These are phyloP conservation scores for Pestalotiopsis fici DNA, from an alignment of 2,329 filamentous ascomycete species.

Conservation along the genomic window DNA sequence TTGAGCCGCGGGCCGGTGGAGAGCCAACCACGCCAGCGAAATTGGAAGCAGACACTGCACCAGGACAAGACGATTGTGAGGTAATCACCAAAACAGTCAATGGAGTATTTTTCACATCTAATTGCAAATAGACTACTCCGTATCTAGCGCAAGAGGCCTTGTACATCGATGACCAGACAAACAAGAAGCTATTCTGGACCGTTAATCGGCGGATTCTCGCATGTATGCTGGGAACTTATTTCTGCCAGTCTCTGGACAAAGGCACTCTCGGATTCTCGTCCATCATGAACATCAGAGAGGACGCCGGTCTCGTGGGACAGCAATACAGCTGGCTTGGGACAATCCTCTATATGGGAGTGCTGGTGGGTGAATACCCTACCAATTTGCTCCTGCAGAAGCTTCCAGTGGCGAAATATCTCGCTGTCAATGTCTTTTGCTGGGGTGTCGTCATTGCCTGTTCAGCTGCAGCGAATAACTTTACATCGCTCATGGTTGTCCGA, in stretches of 20 bases:
- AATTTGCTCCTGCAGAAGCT: constrained; percentile 38
- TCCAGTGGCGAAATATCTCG: constrained; percentile 37
- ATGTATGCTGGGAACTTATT: constrained; percentile 53
- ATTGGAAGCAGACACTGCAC: not conserved
- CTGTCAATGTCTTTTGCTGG: constrained; percentile 42
- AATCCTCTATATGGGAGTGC: constrained; percentile 41
- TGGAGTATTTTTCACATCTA: not conserved
- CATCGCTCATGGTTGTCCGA: constrained; percentile 32
- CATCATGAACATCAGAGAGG: constrained; percentile 24
- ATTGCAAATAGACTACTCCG: constrained; percentile 2
- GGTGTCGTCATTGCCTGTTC: constrained; percentile 36
- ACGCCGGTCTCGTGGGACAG: constrained; percentile 35
- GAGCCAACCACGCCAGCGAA: not conserved
- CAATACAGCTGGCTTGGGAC: constrained; percentile 37
- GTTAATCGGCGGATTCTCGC: constrained; percentile 50
- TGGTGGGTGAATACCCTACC: constrained; percentile 41
- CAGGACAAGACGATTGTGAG: not conserved
- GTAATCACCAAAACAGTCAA: not conserved
- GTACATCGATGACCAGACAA: constrained; percentile 52
- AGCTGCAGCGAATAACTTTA: constrained; percentile 34
- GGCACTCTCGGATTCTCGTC: constrained; percentile 27
- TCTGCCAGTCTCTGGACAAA: constrained; percentile 36
- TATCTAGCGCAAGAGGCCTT: constrained; percentile 13
- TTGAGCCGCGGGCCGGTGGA: not conserved
- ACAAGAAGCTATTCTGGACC: constrained; percentile 48